Base-by-base conservation (phyloP, 2,329 filamentous ascomycete species). In the Microsporum audouinii region DNA sequence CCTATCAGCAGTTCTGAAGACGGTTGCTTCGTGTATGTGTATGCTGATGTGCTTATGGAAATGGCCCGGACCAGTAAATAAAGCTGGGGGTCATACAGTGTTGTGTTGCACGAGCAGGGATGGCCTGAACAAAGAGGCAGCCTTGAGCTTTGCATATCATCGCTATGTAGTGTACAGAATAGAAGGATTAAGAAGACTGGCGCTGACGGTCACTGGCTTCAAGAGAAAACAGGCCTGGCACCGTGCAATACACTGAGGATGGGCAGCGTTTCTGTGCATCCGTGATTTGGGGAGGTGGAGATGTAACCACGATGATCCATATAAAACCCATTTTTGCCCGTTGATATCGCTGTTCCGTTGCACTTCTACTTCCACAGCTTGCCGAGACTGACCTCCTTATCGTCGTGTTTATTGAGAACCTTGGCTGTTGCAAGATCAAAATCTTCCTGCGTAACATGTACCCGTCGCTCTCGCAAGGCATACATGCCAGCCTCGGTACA, bases 401-500 rank as follows among this genome's bases (percentile, higher is more conserved):
- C 94, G 71, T 97, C 94, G 75, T 97, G 94, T 83, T 96, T 97
- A 84, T 99, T 97, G 73, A 99, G 83, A 63, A 99, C 92, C 88
- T 99, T 99, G 73, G 94, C 94, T 5, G 94, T 99, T 38, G 94
- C 94, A 65, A 99, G 82, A 75, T 99, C 94, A 74, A 99, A 99
- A 77, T 99, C 94, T 77, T 99, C 94, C 75, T 99, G 94, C 41
- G 94, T 99, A 67, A 99, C 94, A 75, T 99, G 94, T 62, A 99
- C 92, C 77, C 94, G 86, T 72, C 94, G 83, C 79, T 99, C 94
- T 68, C 94, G 86, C 66, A 99, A 81, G 12, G 94, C 94, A 72
- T 94, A 99, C 94, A 99, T 99, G 70, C 94, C 94, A 2, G 94
- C 91, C 77, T 99, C 94, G 53, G 94, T 99, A 75, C 94, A 99